phyloP scores from a whole-genome alignment of 2,329 filamentous ascomycete species.

The Hypoxylon sp. region DNA sequence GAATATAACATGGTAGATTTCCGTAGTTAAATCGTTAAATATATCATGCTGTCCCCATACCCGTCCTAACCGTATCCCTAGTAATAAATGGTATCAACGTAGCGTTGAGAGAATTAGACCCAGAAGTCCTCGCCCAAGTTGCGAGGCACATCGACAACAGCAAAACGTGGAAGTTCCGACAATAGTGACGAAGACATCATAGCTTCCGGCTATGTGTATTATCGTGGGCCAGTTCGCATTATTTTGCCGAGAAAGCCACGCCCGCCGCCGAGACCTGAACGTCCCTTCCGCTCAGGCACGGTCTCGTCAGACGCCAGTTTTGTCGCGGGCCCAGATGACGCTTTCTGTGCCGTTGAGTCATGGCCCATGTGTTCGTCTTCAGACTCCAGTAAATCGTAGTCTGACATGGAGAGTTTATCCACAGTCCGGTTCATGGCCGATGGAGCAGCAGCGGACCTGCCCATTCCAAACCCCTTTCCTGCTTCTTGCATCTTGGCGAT shows the following conservation, averaged over 20 bases:
- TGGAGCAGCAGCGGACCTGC: slow-evolving; percentile 27
- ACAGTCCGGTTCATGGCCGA: slow-evolving; percentile 38
- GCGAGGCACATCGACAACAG: not conserved
- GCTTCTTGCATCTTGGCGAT: slow-evolving; percentile 61
- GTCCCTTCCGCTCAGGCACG: slow-evolving; percentile 39
- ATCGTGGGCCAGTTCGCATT: slow-evolving; percentile 48
- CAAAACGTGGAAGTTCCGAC: not conserved
- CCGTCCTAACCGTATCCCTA: slow-evolving; percentile 20
- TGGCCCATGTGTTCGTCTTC: slow-evolving; percentile 48
- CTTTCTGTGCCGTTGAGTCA: slow-evolving; percentile 31
- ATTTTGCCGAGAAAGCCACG: slow-evolving; percentile 48
- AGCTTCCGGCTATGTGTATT: slow-evolving; percentile 5
- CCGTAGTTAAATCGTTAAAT: slow-evolving; percentile 15
- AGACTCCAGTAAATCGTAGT: slow-evolving; percentile 49
- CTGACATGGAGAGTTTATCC: slow-evolving; percentile 42
- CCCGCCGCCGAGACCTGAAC: slow-evolving; percentile 38
- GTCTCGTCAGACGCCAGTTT: slow-evolving; percentile 19
- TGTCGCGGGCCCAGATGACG: slow-evolving; percentile 16
- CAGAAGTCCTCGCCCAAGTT: not conserved
- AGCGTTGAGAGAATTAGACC: not conserved
- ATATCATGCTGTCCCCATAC: slow-evolving; percentile 17
- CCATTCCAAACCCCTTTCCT: slow-evolving; percentile 26
- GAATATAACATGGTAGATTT: slow-evolving; percentile 24
- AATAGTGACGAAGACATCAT: not conserved
- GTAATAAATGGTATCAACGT: slow-evolving; percentile 12